Percentiles rank a stretch among this genome's conserved stretches.
Evolutionary conservation across 306 rosid species (phyloP).

Genomic region (Senna siamea): DNA sequence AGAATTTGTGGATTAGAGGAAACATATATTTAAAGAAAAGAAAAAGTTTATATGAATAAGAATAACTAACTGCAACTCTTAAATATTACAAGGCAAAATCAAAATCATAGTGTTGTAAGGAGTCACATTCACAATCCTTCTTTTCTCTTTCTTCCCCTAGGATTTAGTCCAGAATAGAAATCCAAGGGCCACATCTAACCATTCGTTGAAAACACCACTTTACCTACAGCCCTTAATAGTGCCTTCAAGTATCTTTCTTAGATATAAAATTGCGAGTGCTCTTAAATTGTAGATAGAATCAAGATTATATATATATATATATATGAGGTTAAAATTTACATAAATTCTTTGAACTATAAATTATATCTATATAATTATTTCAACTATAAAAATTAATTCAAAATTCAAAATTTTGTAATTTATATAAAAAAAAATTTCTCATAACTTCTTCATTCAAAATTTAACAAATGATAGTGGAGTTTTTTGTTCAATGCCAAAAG

Average conservation of each 20-base stretch:
- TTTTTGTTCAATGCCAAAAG: too few species aligned
- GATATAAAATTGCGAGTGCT: background rate
- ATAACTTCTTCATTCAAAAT: too few species aligned
- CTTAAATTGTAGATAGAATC: background rate
- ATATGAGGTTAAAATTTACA: too few species aligned
- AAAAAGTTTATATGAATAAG: background rate
- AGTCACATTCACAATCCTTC: conserved; percentile 11
- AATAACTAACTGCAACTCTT: too few species aligned
- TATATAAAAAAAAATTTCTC: too few species aligned
- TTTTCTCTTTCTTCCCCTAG: background rate
- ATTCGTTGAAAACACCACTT: conserved; percentile 8
- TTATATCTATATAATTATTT: too few species aligned
- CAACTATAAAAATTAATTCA: too few species aligned
- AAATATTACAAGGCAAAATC: conserved; percentile 1
- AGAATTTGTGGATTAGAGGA: background rate
- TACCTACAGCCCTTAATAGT: background rate
- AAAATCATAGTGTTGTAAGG: background rate
- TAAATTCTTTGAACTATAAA: too few species aligned
- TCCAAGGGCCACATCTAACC: conserved; percentile 11
- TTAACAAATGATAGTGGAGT: too few species aligned
- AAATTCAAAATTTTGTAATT: too few species aligned
- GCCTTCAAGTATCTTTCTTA: background rate
- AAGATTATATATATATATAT: background rate
- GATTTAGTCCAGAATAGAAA: background rate
- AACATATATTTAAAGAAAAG: background rate